These are phyloP conservation scores for Elaeis oleifera DNA, from an alignment of 202 grass and related monocot species.

Conservation along the genomic window DNA sequence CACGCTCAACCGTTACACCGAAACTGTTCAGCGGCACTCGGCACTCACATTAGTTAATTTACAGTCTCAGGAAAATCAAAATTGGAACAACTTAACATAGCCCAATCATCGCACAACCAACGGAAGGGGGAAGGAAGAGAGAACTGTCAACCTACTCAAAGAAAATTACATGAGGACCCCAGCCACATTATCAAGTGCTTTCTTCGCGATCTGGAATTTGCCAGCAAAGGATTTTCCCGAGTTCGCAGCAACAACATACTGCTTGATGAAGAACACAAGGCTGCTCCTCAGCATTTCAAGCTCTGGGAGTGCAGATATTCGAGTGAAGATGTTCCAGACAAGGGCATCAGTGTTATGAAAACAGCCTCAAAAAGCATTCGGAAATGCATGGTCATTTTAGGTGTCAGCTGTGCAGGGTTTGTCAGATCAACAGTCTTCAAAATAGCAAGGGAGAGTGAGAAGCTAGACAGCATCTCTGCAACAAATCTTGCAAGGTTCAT, in stretches of 20 bases:
- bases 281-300: slow-evolving; percentile 55
- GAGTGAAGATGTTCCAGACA: slow-evolving; percentile 78
- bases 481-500: slow-evolving; percentile 78
- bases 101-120: no score
- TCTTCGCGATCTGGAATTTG: slow-evolving; percentile 76
- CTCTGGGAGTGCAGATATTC: slow-evolving; percentile 55
- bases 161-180: slow-evolving; percentile 59
- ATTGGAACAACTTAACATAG: no score
- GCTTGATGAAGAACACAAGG: slow-evolving; percentile 60
- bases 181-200: slow-evolving; percentile 61
- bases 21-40: no score
- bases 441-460: slow-evolving; percentile 67
- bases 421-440: slow-evolving; percentile 64
- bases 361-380: slow-evolving; percentile 65
- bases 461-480: slow-evolving; percentile 56
- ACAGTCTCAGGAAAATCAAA: no score
- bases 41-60: no score
- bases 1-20: no score
- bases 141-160: no score
- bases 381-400: slow-evolving; percentile 61
- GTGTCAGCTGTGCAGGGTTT: slow-evolving; percentile 45
- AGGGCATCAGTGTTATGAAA: slow-evolving; percentile 41
- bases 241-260: slow-evolving; percentile 48
- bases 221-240: slow-evolving; percentile 20
- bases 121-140: no score